A percentile compares a stretch with the other conserved stretches of the same genome.
phyloP scores from a whole-genome alignment of 129 eudicot species.

The Rutidosis leptorrhynchoides region DNA sequence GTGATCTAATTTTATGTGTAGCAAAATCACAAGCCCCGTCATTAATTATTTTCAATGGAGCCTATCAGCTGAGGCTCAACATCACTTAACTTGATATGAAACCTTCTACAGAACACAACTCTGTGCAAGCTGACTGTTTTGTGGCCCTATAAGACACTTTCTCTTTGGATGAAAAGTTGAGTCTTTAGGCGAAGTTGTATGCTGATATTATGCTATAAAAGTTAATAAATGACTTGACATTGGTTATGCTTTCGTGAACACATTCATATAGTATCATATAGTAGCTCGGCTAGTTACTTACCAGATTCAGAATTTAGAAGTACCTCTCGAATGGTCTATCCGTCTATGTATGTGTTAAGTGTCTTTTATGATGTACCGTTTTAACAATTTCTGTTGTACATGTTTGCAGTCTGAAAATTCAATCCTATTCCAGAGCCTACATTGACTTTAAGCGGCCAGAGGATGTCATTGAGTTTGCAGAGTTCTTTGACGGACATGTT shows the following conservation, averaged over 20 bases:
- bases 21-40: background rate
- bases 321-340: background rate
- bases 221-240: constrained; percentile 4
- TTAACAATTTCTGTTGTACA: constrained; percentile 22
- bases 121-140: background rate
- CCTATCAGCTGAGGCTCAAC: background rate
- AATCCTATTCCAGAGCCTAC: constrained; percentile 63
- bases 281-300: background rate
- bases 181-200: background rate
- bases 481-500: constrained; percentile 79
- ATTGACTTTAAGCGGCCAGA: constrained; percentile 72
- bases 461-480: constrained; percentile 91
- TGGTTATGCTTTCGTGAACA: background rate
- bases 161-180: background rate
- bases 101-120: background rate
- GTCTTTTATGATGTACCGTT: constrained; percentile 1
- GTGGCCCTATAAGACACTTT: background rate
- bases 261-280: background rate
- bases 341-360: constrained; percentile 3
- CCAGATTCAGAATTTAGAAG: constrained; percentile 17
- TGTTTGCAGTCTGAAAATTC: constrained; percentile 65
- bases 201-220: background rate
- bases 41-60: background rate
- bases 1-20: background rate
- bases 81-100: background rate